Evolutionary conservation across 2,329 filamentous ascomycete species (phyloP), one percentile per base, ranked within the genome.

Genomic region (Nemania sp.): DNA sequence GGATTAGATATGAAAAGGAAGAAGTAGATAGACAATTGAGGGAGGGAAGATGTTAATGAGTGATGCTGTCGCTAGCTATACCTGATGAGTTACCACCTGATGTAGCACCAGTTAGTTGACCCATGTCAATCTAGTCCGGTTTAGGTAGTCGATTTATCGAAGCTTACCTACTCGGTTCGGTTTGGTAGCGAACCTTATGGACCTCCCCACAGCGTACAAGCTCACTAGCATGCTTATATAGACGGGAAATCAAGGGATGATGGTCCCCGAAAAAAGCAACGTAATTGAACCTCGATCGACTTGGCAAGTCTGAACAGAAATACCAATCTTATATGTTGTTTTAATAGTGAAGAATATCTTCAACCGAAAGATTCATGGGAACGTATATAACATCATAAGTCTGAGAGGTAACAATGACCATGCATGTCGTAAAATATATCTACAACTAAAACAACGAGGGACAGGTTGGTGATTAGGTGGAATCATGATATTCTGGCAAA

Each of bases 401-500:
- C 6, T 6, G 8, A 41, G 8, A 15, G 35, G 35, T 13, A 15
- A 13, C 13, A 38, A 5, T 24, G 29, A 6, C 22, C 13, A 11
- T 24, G 4, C 13, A 11, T 45, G 18, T 20, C 18, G 24, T 26
- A 13, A 10, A 20, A 26, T 27, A 43, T 20, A 29, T 43, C 8
- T 45, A 56, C 35, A 22, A 56, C 35, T 20, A 45, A 32, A 32
- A 22, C n/a, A 57, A n/a, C 32, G 18, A 52, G 1, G 29, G 47
- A 5, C 35, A 26, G 8, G 26, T 52, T 49, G 45, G 38, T 57
- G 29, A 43, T 41, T 27, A 55, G 35, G 20, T 55, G 15, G 35
- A 15, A 20, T 52, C 55, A n/a, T 35, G 22, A 60, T 65, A 53
- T 43, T 64, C 49, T 56, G 26, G 49, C 32, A 38, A 45, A n/a